These are phyloP conservation scores for Myrmaecium sp. DNA, from an alignment of 2,329 filamentous ascomycete genomes.

Conservation along the genomic window DNA sequence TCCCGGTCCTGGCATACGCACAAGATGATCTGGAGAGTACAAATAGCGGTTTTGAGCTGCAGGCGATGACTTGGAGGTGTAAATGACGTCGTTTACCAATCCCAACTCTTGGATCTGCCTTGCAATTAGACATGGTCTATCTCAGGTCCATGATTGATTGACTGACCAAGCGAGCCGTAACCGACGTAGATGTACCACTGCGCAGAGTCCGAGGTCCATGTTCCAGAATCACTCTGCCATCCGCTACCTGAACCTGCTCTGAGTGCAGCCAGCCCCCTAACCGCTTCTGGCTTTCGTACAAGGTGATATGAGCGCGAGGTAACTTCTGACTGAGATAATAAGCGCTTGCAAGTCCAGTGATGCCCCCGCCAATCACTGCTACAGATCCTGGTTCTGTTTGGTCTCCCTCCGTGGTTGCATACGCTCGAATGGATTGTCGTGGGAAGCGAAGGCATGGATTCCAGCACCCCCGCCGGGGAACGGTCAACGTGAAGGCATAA, in stretches of 20 bases:
- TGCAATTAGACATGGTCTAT: constrained; percentile 2
- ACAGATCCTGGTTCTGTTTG: too few species aligned
- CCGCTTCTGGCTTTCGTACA: constrained; percentile 57
- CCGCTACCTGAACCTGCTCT: constrained; percentile 42
- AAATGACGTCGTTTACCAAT: constrained; percentile 38
- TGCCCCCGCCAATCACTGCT: constrained; percentile 35
- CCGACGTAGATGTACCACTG: constrained; percentile 39
- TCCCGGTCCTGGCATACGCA: constrained; percentile 39
- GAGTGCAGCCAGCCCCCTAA: constrained; percentile 77
- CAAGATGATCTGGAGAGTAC: constrained; percentile 75
- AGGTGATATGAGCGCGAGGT: constrained; percentile 52
- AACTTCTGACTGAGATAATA: constrained; percentile 58
- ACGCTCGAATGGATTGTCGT: too few species aligned
- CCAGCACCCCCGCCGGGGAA: too few species aligned
- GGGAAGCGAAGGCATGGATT: too few species aligned
- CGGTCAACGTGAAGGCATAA: too few species aligned
- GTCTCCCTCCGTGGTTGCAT: too few species aligned
- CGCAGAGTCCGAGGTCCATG: constrained; percentile 65
- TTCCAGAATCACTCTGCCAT: constrained; percentile 57
- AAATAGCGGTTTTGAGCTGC: constrained; percentile 54
- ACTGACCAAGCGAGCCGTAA: constrained; percentile 55
- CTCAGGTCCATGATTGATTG: not conserved
- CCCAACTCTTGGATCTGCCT: constrained; percentile 40
- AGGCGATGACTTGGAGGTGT: constrained; percentile 32
- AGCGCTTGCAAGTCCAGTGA: constrained; percentile 34